phyloP scores from a whole-genome alignment of 305 asterid genomes.

The Solanum chacoense region DNA sequence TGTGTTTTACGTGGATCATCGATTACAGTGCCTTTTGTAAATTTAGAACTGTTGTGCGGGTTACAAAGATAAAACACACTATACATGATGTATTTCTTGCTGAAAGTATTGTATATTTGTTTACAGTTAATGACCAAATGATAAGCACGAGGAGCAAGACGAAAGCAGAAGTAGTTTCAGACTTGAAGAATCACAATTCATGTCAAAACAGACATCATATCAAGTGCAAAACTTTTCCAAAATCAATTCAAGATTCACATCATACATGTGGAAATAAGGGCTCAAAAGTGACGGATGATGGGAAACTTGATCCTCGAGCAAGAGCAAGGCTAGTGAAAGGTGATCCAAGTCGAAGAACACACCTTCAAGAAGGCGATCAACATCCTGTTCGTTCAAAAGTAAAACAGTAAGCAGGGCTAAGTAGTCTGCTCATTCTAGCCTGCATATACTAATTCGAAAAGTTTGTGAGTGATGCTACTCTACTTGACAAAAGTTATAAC shows the following conservation, averaged over 20 bases:
- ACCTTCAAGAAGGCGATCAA: not conserved
- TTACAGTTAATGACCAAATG: constrained; percentile 50
- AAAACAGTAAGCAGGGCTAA: not conserved
- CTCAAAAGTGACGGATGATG: constrained; percentile 12
- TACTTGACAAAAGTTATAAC: not conserved
- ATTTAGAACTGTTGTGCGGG: not conserved
- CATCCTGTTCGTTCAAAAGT: not conserved
- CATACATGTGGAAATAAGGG: constrained; percentile 13
- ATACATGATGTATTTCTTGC: not conserved
- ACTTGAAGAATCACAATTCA: constrained; percentile 22
- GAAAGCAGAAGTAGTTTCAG: constrained; percentile 27
- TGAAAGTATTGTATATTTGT: not conserved
- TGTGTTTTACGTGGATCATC: not conserved
- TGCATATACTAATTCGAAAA: not conserved
- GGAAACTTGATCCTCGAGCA: constrained; percentile 10
- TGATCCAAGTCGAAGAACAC: not conserved
- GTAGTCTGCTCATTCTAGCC: not conserved
- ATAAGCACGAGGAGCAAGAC: constrained; percentile 35
- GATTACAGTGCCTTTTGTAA: not conserved
- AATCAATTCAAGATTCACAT: constrained; percentile 25
- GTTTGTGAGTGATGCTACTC: not conserved
- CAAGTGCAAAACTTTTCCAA: constrained; percentile 32
- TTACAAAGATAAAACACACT: not conserved
- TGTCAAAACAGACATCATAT: constrained; percentile 31
- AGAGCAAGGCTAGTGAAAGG: constrained; percentile 4